Evolutionary conservation across 768 basidiomycete species (phyloP), one percentile per base, ranked within the genome.

Genomic region (Naganishia friedmannii): DNA sequence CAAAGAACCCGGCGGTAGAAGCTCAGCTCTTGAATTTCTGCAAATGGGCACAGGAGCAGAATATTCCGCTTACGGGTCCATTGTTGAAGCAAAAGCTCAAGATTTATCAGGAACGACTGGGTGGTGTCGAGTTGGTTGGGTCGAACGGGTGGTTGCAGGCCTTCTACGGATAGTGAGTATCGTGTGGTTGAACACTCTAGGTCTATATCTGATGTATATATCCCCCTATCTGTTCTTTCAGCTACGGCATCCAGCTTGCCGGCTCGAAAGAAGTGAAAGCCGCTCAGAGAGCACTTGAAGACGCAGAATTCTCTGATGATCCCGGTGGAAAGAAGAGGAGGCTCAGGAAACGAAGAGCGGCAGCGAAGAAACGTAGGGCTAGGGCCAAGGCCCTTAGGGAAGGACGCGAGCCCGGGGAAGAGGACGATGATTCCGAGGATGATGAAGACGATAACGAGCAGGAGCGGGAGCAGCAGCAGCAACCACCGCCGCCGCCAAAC

Each of bases 61-160:
- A 45, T 26, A 63, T 63, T 45, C 60, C 60, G 60, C 37, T 63
- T 12, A 63, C 60, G 39, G 60, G 60, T n/a, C 60, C 60, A 42
- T 42, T 63, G 60, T 26, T 63, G n/a, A 63, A 63, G 60, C 60
- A 63, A 46, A 63, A 63, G 26, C 28, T 63, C 23, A 63, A 63
- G 60, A 63, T 63, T 21, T 63, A 63, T 29, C 60, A 63, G 15
- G 60, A 63, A 21, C 60, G 60, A 8, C 15, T 63, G 60, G 60
- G 60, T 42, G 60, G 60, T 10, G 26, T 45, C 19, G 60, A 63
- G 15, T 29, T 63, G 39, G 60, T 63, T 7, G 60, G 60, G 12
- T 63, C 60, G 21, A 63, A 63, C 26, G 60, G 60, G 2, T 63
- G 60, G 60, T 29, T 63, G 60, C 60, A 63, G 60, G 37, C 60